Evolutionary conservation across 805 yeast species (phyloP).

Genomic region (Candida insectalens): DNA sequence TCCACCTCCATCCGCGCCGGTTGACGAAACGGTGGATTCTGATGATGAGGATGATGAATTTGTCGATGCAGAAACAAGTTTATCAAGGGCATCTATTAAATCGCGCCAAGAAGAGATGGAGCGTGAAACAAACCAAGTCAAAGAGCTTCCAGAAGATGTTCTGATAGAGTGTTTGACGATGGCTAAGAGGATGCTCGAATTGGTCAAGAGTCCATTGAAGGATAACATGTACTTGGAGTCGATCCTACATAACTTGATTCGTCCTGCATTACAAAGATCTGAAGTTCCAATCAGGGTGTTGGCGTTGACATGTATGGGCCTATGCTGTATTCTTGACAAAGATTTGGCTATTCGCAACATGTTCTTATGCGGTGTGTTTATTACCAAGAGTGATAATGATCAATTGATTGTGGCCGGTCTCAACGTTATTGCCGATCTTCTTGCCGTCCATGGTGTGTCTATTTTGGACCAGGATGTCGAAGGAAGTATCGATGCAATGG

Average conservation of each 20-base stretch:
- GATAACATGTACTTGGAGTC: conserved; percentile 60
- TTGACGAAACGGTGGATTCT: conserved; percentile 14
- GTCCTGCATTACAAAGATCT: conserved; percentile 63
- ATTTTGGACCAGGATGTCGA: conserved; percentile 46
- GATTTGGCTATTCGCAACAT: conserved; percentile 53
- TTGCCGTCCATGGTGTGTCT: conserved; percentile 66
- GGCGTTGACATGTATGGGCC: conserved; percentile 70
- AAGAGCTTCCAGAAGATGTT: conserved; percentile 34
- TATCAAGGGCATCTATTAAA: conserved; percentile 22
- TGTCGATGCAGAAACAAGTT: conserved; percentile 18
- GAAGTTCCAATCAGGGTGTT: conserved; percentile 45
- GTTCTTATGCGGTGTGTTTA: conserved; percentile 59
- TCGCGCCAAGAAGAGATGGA: conserved; percentile 23
- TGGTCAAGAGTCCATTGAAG: conserved; percentile 54
- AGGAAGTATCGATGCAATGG: conserved; percentile 53
- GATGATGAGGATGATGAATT: conserved; percentile 16
- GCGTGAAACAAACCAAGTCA: conserved; percentile 32
- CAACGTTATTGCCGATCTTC: conserved; percentile 65
- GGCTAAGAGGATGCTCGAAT: conserved; percentile 59
- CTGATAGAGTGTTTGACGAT: conserved; percentile 57
- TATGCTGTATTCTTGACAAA: conserved; percentile 65
- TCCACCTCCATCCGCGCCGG: no score
- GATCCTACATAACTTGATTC: conserved; percentile 64
- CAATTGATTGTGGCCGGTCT: conserved; percentile 52
- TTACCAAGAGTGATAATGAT: conserved; percentile 48